Conservation (phyloP, 192 early-diverging fungal species). For the Gonapodya prolifera region DNA sequence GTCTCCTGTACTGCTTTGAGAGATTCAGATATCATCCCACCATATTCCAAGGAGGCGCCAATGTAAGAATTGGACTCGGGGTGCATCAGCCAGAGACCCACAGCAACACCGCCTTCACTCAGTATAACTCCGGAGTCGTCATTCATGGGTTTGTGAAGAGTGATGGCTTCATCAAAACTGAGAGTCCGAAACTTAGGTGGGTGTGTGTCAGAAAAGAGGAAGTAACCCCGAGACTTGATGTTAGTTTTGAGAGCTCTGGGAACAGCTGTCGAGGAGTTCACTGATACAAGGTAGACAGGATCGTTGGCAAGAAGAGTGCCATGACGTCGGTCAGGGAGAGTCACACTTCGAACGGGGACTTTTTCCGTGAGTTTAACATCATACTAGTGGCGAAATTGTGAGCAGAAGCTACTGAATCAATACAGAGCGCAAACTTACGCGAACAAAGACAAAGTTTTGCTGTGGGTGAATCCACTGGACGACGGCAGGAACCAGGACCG, state of each 20-base stretch:
- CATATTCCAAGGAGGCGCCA: not conserved
- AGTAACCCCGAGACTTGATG: not conserved
- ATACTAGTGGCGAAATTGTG: not conserved
- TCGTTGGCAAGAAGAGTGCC: not conserved
- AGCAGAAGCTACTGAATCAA: not conserved
- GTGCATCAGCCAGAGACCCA: not conserved
- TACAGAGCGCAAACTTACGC: not conserved
- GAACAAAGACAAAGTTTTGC: constrained; percentile 66
- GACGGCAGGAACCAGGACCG: constrained; percentile 74
- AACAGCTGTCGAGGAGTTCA: not conserved
- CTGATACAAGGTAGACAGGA: not conserved
- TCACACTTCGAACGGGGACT: not conserved
- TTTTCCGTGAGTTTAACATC: not conserved
- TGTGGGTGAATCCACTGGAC: constrained; percentile 72
- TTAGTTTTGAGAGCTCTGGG: not conserved
- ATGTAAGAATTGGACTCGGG: not conserved
- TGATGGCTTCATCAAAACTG: constrained; percentile 1
- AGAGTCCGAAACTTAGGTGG: constrained; percentile 1
- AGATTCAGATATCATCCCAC: not conserved
- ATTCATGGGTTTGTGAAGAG: not conserved
- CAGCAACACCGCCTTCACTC: not conserved
- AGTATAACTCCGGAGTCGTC: not conserved
- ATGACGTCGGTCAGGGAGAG: not conserved
- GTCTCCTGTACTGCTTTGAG: not conserved
- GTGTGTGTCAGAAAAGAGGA: not conserved